Base-by-base conservation (phyloP, 1,139 yeast genomes). In the Candida sojae region DNA sequence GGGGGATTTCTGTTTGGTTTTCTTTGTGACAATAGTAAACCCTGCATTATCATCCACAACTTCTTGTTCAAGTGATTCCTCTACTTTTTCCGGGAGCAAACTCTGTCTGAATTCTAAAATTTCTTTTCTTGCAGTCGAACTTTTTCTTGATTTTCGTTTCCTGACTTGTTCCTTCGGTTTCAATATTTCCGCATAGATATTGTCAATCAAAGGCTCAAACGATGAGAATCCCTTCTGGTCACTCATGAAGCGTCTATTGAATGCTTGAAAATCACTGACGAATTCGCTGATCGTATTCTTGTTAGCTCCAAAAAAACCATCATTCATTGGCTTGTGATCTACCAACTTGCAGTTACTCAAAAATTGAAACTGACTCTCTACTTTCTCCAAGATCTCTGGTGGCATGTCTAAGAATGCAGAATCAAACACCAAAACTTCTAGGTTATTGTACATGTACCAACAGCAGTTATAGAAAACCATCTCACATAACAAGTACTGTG, bases 401-500 rank as follows among this genome's bases (percentile, higher is more conserved):
- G 73, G 66, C 13, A 74, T 55, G 6, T 64, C 70, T 21, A 56
- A 52, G 46, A 73, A 62, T 2, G 61, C 43, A 2, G 64, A 57
- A 55, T 86, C 88, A 50, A 83, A 79, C 42, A 90, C 67, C 25
- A 88, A 62, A 5, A 82, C 63, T 37, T 85, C 91, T 52, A 88
- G 65, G 59, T 90, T 89, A 54, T 80, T 77, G 55, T 79, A 83
- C 12, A 89, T 73, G 54, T 79, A 88, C 83, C 89, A 84, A 37
- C 86, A 69, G 58, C 96, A 82, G 47, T 80, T 77, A 46, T 75
- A 71, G 51, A 82, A 74, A 31, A 91, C 62, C 55, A 84, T 82
- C 7, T 67, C 61, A 2, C 90, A 88, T 11, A 75, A 66, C 47
- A 78, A 69, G 34, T 67, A 58, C 39, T 75, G 76, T 0, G 95